Percentiles rank a stretch among this genome's conserved stretches.
phyloP scores from a whole-genome alignment of 1,284 basidiomycete species.

The Schizophyllum commune region DNA sequence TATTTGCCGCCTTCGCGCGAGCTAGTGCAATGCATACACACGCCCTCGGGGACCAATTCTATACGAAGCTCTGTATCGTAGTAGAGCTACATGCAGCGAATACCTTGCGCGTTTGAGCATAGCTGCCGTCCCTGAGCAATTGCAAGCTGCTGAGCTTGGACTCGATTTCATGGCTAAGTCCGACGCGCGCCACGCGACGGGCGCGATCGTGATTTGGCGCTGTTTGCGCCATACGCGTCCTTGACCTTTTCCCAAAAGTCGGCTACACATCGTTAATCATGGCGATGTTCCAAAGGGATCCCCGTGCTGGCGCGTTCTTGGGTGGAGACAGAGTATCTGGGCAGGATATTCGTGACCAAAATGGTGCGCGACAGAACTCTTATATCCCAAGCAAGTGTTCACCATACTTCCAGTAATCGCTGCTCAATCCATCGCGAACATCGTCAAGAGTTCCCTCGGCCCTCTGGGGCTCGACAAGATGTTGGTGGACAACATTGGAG shows the following conservation, averaged over 20 bases:
- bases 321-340: constrained; percentile 93
- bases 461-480: constrained; percentile 96
- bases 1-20: no score
- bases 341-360: constrained; percentile 94
- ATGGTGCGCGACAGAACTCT: constrained; percentile 50
- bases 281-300: constrained; percentile 79
- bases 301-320: constrained; percentile 82
- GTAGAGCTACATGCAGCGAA: no score
- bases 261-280: constrained; percentile 1
- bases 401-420: constrained; percentile 91
- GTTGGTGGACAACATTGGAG: constrained; percentile 98
- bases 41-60: no score
- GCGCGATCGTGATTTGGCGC: background rate
- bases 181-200: background rate
- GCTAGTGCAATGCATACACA: no score
- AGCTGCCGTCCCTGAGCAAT: no score
- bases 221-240: background rate
- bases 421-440: constrained; percentile 94
- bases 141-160: no score
- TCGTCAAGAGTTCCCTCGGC: constrained; percentile 94
- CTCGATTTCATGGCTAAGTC: background rate
- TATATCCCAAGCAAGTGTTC: constrained; percentile 10
- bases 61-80: no score
- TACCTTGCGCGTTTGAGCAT: no score
- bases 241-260: background rate